Conservation (phyloP, 371 early-diverging fungal species). For the Actinomortierella ambigua region DNA sequence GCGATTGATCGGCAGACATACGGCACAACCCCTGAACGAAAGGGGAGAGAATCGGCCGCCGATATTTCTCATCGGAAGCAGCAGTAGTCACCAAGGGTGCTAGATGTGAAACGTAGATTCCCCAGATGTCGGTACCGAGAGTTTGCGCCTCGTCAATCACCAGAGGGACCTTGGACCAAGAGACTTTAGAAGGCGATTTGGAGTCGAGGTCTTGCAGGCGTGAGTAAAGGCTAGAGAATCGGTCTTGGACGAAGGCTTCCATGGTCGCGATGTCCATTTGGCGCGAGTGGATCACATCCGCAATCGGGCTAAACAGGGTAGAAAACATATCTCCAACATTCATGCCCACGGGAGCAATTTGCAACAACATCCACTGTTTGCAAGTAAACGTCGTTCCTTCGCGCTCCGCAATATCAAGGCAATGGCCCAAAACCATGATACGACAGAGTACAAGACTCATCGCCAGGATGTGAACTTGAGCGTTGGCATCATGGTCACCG, state of each 20-base stretch:
- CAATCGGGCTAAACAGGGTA: conserved; percentile 11
- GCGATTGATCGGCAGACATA: conserved; percentile 8
- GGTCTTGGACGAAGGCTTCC: neutral
- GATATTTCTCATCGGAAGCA: conserved; percentile 15
- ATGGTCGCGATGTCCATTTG: conserved; percentile 4
- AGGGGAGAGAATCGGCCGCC: conserved; percentile 23
- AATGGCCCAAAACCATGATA: conserved; percentile 19
- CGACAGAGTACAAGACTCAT: conserved; percentile 19
- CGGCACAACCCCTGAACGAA: conserved; percentile 15
- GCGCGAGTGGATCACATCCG: conserved; percentile 6
- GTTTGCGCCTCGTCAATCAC: conserved; percentile 33
- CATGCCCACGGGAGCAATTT: conserved; percentile 7
- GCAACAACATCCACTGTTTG: conserved; percentile 22
- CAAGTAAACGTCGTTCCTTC: conserved; percentile 17
- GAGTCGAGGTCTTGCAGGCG: conserved; percentile 6
- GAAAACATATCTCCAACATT: conserved; percentile 20
- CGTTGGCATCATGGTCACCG: conserved; percentile 7
- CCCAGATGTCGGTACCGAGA: conserved; percentile 14
- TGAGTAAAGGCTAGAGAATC: conserved; percentile 15
- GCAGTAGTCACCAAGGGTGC: conserved; percentile 7
- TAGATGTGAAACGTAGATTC: conserved; percentile 14
- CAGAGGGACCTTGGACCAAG: conserved; percentile 15
- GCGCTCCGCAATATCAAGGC: conserved; percentile 16
- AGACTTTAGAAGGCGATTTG: conserved; percentile 8
- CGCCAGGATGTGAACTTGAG: conserved; percentile 22